A percentile compares a stretch with the other conserved stretches of the same genome.
Evolutionary conservation across 495 filamentous ascomycete genomes (phyloP).

Genomic region (Aspergillus funiculosus): DNA sequence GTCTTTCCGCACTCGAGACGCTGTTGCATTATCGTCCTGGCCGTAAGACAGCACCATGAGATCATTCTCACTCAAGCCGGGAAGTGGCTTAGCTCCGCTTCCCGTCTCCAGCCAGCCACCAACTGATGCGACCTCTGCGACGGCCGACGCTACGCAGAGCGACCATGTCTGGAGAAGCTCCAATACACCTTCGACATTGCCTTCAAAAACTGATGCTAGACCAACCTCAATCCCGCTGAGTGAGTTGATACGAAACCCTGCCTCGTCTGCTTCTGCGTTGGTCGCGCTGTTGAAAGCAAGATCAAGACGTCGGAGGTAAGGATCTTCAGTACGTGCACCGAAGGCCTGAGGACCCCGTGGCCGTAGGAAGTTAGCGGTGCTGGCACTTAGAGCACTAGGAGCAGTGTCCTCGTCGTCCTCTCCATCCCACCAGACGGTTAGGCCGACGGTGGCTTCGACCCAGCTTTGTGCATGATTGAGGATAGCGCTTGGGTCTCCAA

Average conservation of each 20-base stretch:
- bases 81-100: slow-evolving; percentile 22
- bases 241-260: slow-evolving; percentile 62
- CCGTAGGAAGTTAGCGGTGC: slow-evolving; percentile 26
- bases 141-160: slow-evolving; percentile 62
- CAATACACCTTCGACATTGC: slow-evolving; percentile 65
- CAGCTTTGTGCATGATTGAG: slow-evolving; percentile 69
- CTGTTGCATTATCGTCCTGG: slow-evolving; percentile 23
- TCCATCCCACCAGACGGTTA: slow-evolving; percentile 87
- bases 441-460: slow-evolving; percentile 74
- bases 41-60: slow-evolving; percentile 57
- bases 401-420: slow-evolving; percentile 47
- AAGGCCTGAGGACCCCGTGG: slow-evolving; percentile 23
- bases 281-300: slow-evolving; percentile 47
- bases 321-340: slow-evolving; percentile 40
- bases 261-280: slow-evolving; percentile 38
- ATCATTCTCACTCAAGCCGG: slow-evolving; percentile 52
- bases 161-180: slow-evolving; percentile 74
- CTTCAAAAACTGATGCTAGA: slow-evolving; percentile 71
- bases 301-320: slow-evolving; percentile 50
- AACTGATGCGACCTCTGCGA: slow-evolving; percentile 70
- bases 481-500: slow-evolving; percentile 65
- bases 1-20: slow-evolving; percentile 48
- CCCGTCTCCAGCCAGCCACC: slow-evolving; percentile 62
- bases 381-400: slow-evolving; percentile 19
- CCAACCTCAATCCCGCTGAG: slow-evolving; percentile 68